These are phyloP conservation scores for Daphne laureola DNA, from an alignment of 441 rosid genomes.

Conservation along the genomic window DNA sequence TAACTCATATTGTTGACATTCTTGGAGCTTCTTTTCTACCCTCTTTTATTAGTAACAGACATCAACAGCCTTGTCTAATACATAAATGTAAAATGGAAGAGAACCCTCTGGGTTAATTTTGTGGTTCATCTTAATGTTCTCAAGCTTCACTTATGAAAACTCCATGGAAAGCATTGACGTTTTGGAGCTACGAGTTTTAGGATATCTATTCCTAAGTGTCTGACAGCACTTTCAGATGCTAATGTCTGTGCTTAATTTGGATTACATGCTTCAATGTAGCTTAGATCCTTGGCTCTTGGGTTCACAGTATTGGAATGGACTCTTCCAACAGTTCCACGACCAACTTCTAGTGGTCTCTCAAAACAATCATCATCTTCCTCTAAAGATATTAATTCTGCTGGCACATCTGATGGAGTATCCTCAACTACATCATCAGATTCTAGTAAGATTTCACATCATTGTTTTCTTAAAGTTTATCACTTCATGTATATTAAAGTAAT, in stretches of 20 bases:
- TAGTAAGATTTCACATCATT: slow-evolving; percentile 43
- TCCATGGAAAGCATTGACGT: too few species aligned
- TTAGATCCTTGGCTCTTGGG: slow-evolving; percentile 99
- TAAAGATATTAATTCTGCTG: slow-evolving; percentile 24
- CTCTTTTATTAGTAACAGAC: too few species aligned
- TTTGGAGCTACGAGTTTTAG: too few species aligned
- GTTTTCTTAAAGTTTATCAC: slow-evolving; percentile 8
- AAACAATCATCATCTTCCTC: slow-evolving; percentile 38
- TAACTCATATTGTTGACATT: too few species aligned
- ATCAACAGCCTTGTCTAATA: too few species aligned
- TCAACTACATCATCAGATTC: slow-evolving; percentile 53
- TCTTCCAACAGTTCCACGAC: slow-evolving; percentile 92
- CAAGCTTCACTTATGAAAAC: too few species aligned
- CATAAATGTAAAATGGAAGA: too few species aligned
- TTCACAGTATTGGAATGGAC: slow-evolving; percentile 99
- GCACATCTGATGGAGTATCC: slow-evolving; percentile 42
- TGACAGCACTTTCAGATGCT: too few species aligned
- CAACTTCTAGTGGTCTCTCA: slow-evolving; percentile 52
- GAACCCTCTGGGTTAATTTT: too few species aligned
- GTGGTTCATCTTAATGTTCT: too few species aligned
- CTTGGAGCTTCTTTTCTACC: too few species aligned
- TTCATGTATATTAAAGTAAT: slow-evolving; percentile 13
- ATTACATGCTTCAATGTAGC: slow-evolving; percentile 60
- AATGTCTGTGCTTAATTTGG: slow-evolving; percentile 15
- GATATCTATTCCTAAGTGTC: too few species aligned